Base-by-base conservation (phyloP, 805 yeast genomes). In the Metschnikowia vanudenii region DNA sequence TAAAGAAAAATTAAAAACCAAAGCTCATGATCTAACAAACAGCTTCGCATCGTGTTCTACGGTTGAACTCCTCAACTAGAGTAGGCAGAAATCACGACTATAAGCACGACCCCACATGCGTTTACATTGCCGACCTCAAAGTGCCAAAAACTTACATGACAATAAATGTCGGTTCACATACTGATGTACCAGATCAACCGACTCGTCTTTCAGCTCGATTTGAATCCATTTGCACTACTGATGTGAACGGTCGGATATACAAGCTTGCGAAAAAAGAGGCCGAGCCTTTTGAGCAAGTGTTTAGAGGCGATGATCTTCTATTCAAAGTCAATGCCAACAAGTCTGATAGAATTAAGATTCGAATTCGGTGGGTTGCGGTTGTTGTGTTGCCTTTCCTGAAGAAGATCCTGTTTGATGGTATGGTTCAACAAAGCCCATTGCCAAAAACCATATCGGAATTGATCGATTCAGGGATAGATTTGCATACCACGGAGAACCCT, bases 91-190 rank as follows among this genome's bases (percentile, higher is more conserved):
- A 58, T 39, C 57, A 59, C 24, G 64, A 60, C 24, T 61, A 55
- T 38, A 53, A 49, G 18, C 18, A 33, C 2, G 52, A 52, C 38
- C 51, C 55, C 3, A 22, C 54, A 16, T 61, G 64, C 38, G 53
- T 64, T 39, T 47, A 60, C 34, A 58, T 67, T 39, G 56, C 59
- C 22, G 65, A 67, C 40, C 53, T 59, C 18, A 56, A 59, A 38
- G 69, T 65, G 11, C 67, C 73, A 8, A 58, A 68, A 41, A 57
- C 57, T 14, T 68, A 67, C 48, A 49, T 68, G 14, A 57, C 59
- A 35, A 13, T 68, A 7, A 26, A 41, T 5, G 44, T 55, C 7
- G 54, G 49, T 2, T 29, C 31, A 9, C 29, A 24, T 0, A 32
- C 35, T 2, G 11, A 45, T 5, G 41, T 41, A 13, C 30, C 34